Percentiles rank a stretch among this genome's conserved stretches.
Conservation (phyloP, 1,284 basidiomycete genomes). For the Singerocomus inundabilis region DNA sequence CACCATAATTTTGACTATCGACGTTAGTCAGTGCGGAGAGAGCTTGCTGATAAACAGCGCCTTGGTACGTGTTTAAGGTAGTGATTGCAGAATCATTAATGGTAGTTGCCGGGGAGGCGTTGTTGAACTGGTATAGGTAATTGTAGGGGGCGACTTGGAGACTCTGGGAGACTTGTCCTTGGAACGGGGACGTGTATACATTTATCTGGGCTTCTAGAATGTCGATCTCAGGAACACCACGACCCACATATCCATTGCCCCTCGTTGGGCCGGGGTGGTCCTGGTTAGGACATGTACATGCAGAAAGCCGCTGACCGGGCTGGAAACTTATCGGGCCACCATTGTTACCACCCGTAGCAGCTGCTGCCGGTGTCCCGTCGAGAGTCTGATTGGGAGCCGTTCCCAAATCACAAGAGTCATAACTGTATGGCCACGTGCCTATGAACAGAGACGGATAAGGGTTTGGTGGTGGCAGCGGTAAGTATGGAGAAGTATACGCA, state of each 20-base stretch:
- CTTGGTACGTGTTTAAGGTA: slow-evolving; percentile 68
- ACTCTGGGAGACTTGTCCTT: slow-evolving; percentile 74
- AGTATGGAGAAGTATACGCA: slow-evolving; percentile 26
- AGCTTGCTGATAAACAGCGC: slow-evolving; percentile 79
- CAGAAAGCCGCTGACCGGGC: slow-evolving; percentile 76
- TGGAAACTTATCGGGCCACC: slow-evolving; percentile 59
- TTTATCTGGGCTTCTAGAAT: slow-evolving; percentile 71
- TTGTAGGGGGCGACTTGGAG: slow-evolving; percentile 82
- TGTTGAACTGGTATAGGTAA: slow-evolving; percentile 60
- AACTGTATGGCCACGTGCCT: slow-evolving; percentile 77
- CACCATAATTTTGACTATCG: slow-evolving; percentile 53
- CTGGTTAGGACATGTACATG: slow-evolving; percentile 81
- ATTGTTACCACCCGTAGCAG: slow-evolving; percentile 48
- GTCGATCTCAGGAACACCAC: slow-evolving; percentile 86
- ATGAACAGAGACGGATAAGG: slow-evolving; percentile 5
- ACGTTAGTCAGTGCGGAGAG: slow-evolving; percentile 64
- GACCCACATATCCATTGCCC: slow-evolving; percentile 59
- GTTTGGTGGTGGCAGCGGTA: neutral
- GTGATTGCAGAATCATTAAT: slow-evolving; percentile 54
- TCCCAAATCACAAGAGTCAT: slow-evolving; percentile 80
- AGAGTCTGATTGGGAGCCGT: slow-evolving; percentile 79
- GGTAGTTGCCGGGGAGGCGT: slow-evolving; percentile 51
- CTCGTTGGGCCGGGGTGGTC: slow-evolving; percentile 76
- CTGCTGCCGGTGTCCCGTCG: slow-evolving; percentile 50
- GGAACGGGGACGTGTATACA: slow-evolving; percentile 39